These are phyloP conservation scores for Monosporascus cannonballus DNA, from an alignment of 2,329 filamentous ascomycete species.

Conservation along the genomic window DNA sequence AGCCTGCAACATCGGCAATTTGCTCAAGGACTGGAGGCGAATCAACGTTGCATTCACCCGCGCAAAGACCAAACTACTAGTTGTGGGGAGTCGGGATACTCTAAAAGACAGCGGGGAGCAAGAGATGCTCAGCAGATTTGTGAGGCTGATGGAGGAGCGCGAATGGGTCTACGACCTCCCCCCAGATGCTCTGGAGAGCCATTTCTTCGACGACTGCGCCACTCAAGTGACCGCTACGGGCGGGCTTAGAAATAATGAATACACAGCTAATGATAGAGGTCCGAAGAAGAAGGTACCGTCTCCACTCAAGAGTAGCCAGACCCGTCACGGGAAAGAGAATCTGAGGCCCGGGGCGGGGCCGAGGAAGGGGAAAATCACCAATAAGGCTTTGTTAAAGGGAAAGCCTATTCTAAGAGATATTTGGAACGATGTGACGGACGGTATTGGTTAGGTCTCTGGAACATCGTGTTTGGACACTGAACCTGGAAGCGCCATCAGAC, in stretches of 20 bases:
- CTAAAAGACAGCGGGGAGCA: conserved; percentile 66
- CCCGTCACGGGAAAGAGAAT: conserved; percentile 36
- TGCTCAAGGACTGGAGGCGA: conserved; percentile 84
- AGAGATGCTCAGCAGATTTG: conserved; percentile 71
- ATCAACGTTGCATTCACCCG: conserved; percentile 96
- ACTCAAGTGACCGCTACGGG: conserved; percentile 39
- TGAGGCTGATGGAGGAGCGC: conserved; percentile 68
- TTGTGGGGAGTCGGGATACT: conserved; percentile 77
- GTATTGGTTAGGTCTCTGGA: conserved; percentile 9
- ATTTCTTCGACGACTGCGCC: conserved; percentile 57
- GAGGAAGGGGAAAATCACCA: conserved; percentile 51
- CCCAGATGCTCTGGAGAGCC: conserved; percentile 55
- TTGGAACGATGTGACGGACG: conserved; percentile 59
- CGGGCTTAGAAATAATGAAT: conserved; percentile 11
- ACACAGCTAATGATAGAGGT: conserved; percentile 6
- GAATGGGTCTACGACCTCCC: conserved; percentile 78
- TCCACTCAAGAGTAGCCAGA: conserved; percentile 6
- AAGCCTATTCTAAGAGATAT: conserved; percentile 70
- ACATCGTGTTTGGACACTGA: neutral
- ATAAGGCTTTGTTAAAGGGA: conserved; percentile 56
- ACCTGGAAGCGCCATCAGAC: neutral
- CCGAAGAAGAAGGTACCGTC: conserved; percentile 11
- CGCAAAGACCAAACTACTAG: conserved; percentile 84
- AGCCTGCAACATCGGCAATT: conserved; percentile 74
- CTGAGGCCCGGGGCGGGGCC: conserved; percentile 40